These are phyloP conservation scores for Millerago galiae DNA, from an alignment of 805 yeast species.

Conservation along the genomic window DNA sequence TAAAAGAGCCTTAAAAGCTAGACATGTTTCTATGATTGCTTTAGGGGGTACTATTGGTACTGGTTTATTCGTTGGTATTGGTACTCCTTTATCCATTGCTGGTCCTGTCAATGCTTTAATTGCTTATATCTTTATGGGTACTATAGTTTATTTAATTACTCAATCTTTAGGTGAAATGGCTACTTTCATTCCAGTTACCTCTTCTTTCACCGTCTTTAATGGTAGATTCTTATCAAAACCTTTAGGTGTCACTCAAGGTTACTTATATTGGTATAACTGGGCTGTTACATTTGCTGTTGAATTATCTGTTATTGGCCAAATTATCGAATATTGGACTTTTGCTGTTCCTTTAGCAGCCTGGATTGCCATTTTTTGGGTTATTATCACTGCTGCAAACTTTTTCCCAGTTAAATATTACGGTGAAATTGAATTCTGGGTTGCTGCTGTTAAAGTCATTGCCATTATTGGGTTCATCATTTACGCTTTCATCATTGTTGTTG, in stretches of 20 bases:
- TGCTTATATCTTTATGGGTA: constrained; percentile 60
- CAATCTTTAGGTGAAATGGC: constrained; percentile 81
- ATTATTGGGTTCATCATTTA: constrained; percentile 64
- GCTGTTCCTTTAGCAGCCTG: constrained; percentile 68
- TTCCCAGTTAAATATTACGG: constrained; percentile 69
- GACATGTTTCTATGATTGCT: constrained; percentile 73
- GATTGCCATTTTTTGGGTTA: constrained; percentile 62
- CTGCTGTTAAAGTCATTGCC: constrained; percentile 59
- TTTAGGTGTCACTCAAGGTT: constrained; percentile 66
- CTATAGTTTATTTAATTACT: constrained; percentile 57
- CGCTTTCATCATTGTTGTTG: constrained; percentile 66
- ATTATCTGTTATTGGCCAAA: constrained; percentile 64
- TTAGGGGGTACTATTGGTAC: constrained; percentile 79
- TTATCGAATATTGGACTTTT: constrained; percentile 57
- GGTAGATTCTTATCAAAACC: constrained; percentile 62
- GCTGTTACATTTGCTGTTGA: constrained; percentile 73
- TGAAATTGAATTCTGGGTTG: constrained; percentile 72
- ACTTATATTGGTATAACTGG: constrained; percentile 76
- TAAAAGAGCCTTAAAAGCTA: constrained; percentile 53
- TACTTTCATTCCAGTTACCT: constrained; percentile 62
- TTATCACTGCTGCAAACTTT: constrained; percentile 48
- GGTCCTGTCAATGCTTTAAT: constrained; percentile 70
- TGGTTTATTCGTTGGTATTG: constrained; percentile 64
- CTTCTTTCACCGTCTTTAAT: constrained; percentile 64
- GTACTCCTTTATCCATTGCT: constrained; percentile 44